These are phyloP conservation scores for Pseudozyma flocculosa DNA, from an alignment of 1,284 basidiomycete genomes.

Conservation along the genomic window DNA sequence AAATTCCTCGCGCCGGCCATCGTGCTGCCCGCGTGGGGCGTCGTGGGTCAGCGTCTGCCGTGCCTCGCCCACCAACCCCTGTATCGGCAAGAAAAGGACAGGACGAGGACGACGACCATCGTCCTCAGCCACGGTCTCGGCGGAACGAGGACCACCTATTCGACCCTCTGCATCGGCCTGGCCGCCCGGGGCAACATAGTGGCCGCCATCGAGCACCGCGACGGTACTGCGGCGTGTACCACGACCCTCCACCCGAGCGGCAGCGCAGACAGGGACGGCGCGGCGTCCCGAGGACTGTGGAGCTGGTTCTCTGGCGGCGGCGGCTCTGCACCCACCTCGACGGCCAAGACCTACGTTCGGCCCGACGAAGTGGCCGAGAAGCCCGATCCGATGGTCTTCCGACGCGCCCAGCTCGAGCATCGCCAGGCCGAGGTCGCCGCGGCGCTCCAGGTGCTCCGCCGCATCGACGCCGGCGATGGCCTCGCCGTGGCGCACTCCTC, in stretches of 20 bases:
- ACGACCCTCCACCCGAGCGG: conserved; percentile 18
- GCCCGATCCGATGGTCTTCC: conserved; percentile 17
- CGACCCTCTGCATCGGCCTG: conserved; percentile 33
- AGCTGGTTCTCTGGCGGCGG: conserved; percentile 19
- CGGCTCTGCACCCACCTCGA: conserved; percentile 8
- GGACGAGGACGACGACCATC: background rate
- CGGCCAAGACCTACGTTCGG: conserved; percentile 35
- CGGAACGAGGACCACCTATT: conserved; percentile 43
- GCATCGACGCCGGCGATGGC: conserved; percentile 28
- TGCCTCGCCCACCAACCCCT: background rate
- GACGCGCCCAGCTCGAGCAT: conserved; percentile 37
- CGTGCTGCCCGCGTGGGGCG: conserved; percentile 34
- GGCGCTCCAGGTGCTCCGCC: conserved; percentile 21
- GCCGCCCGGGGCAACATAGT: conserved; percentile 45
- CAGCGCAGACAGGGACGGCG: background rate
- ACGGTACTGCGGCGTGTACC: conserved; percentile 38
- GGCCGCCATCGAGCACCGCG: conserved; percentile 49
- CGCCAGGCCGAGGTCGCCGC: conserved; percentile 40
- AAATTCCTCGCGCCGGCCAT: conserved; percentile 41
- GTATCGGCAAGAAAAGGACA: background rate
- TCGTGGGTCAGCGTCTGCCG: conserved; percentile 29
- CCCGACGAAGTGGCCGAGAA: conserved; percentile 29
- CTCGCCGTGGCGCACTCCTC: background rate
- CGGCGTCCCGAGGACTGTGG: conserved; percentile 5
- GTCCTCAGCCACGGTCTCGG: conserved; percentile 51